phyloP scores from a whole-genome alignment of 306 rosid genomes.

The Erythrophleum fordii region DNA sequence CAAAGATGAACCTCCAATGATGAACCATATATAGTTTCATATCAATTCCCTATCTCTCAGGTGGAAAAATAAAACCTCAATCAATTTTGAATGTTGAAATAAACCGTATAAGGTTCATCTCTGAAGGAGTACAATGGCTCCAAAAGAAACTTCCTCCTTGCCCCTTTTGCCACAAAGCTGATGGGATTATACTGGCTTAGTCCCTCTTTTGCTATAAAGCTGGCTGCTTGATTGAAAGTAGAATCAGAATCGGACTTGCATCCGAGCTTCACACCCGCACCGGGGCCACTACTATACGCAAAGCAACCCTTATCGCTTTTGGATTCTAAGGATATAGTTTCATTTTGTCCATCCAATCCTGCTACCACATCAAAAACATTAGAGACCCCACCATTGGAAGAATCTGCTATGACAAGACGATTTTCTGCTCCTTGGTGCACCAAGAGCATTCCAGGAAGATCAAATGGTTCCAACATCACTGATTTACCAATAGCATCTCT shows the following conservation, averaged over 20 bases:
- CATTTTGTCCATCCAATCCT: conserved; percentile 71
- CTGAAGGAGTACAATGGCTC: conserved; percentile 68
- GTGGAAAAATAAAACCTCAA: not conserved
- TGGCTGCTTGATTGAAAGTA: conserved; percentile 58
- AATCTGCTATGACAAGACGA: conserved; percentile 50
- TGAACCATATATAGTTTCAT: not conserved
- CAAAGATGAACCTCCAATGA: not conserved
- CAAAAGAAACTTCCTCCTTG: conserved; percentile 62
- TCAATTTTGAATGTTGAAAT: conserved; percentile 62
- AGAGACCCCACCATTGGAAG: conserved; percentile 36
- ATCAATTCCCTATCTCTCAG: not conserved
- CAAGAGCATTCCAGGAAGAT: conserved; percentile 72
- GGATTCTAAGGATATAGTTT: conserved; percentile 64
- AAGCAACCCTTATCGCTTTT: conserved; percentile 62
- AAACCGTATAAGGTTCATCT: conserved; percentile 76
- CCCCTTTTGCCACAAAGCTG: conserved; percentile 79
- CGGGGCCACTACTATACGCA: conserved; percentile 45
- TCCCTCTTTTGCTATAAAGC: conserved; percentile 61
- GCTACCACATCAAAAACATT: conserved; percentile 53
- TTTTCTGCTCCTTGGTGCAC: conserved; percentile 53
- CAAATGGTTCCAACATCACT: conserved; percentile 72
- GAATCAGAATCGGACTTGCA: conserved; percentile 50
- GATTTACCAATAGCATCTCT: conserved; percentile 41
- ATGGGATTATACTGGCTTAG: conserved; percentile 66
- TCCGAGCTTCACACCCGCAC: conserved; percentile 54